phyloP scores from a whole-genome alignment of 2,329 filamentous ascomycete species.

The Hypoxylon sp. region DNA sequence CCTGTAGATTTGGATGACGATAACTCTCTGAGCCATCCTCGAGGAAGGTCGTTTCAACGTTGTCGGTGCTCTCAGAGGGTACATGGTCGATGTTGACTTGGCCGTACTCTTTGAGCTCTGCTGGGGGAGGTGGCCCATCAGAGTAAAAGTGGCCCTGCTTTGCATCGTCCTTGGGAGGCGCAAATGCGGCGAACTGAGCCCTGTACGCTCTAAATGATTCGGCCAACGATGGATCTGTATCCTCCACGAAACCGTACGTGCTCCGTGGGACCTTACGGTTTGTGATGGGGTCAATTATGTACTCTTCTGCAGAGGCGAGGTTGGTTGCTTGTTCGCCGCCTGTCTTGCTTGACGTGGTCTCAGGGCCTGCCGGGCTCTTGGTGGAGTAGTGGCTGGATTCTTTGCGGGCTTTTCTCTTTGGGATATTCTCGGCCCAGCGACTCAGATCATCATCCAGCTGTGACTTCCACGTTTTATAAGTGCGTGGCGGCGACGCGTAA shows the following conservation, averaged over 20 bases:
- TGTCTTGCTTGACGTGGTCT: slow-evolving; percentile 1
- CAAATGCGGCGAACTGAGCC: slow-evolving; percentile 46
- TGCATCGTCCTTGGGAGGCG: slow-evolving; percentile 30
- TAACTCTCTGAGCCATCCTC: slow-evolving; percentile 4
- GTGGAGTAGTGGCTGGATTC: slow-evolving; percentile 4
- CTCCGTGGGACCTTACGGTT: slow-evolving; percentile 58
- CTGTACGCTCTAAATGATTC: slow-evolving; percentile 47
- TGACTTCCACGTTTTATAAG: slow-evolving; percentile 26
- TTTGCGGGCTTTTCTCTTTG: slow-evolving; percentile 3
- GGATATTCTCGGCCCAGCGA: slow-evolving; percentile 18
- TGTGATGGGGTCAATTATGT: slow-evolving; percentile 65
- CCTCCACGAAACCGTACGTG: slow-evolving; percentile 22
- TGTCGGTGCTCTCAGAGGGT: slow-evolving; percentile 25
- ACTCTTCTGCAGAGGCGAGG: slow-evolving; percentile 41
- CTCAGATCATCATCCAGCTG: slow-evolving; percentile 27
- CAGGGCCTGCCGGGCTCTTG: not conserved
- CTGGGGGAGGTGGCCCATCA: slow-evolving; percentile 46
- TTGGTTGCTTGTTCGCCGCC: slow-evolving; percentile 3
- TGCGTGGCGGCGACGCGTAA: not conserved
- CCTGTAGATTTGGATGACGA: slow-evolving; percentile 29
- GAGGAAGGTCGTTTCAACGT: not conserved
- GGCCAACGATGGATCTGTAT: slow-evolving; percentile 38
- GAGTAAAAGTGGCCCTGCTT: slow-evolving; percentile 42
- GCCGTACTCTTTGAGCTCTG: slow-evolving; percentile 49
- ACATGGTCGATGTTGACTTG: slow-evolving; percentile 44